Percentiles rank a stretch among this genome's conserved stretches.
Conservation (phyloP, 495 filamentous ascomycete species). For the Tirmania nivea region DNA sequence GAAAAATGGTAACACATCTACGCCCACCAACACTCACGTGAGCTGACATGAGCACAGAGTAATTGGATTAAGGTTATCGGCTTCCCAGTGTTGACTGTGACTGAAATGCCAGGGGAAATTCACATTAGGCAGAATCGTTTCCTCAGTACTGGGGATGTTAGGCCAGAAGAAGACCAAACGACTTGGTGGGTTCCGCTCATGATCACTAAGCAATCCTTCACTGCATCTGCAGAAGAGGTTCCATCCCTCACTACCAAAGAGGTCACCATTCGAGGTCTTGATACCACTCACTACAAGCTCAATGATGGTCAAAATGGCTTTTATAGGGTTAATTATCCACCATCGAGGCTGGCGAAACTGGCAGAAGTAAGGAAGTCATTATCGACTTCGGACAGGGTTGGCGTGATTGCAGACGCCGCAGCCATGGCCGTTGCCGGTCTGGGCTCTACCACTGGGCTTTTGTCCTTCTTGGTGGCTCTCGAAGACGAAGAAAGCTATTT, state of each 20-base stretch:
- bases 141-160: slow-evolving; percentile 69
- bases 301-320: slow-evolving; percentile 77
- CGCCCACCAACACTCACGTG: background rate
- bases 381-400: slow-evolving; percentile 73
- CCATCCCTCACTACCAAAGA: slow-evolving; percentile 51
- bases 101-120: slow-evolving; percentile 64
- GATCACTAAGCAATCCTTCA: slow-evolving; percentile 39
- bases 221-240: slow-evolving; percentile 25
- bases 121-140: slow-evolving; percentile 68
- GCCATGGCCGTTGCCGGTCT: slow-evolving; percentile 75
- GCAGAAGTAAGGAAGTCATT: slow-evolving; percentile 50
- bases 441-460: slow-evolving; percentile 51
- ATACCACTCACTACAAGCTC: slow-evolving; percentile 73
- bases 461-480: slow-evolving; percentile 64
- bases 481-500: slow-evolving; percentile 60
- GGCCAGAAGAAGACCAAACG: slow-evolving; percentile 63
- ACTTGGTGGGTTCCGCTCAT: slow-evolving; percentile 92
- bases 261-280: slow-evolving; percentile 47
- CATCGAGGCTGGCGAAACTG: slow-evolving; percentile 53
- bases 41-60: slow-evolving; percentile 27
- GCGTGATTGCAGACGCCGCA: slow-evolving; percentile 72
- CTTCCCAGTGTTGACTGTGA: slow-evolving; percentile 69
- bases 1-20: slow-evolving; percentile 37
- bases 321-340: slow-evolving; percentile 81
- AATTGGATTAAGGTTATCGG: slow-evolving; percentile 89